Percentiles rank a stretch among this genome's conserved stretches.
Evolutionary conservation across 1,139 yeast species (phyloP).

Genomic region (Candida sanyaensis): DNA sequence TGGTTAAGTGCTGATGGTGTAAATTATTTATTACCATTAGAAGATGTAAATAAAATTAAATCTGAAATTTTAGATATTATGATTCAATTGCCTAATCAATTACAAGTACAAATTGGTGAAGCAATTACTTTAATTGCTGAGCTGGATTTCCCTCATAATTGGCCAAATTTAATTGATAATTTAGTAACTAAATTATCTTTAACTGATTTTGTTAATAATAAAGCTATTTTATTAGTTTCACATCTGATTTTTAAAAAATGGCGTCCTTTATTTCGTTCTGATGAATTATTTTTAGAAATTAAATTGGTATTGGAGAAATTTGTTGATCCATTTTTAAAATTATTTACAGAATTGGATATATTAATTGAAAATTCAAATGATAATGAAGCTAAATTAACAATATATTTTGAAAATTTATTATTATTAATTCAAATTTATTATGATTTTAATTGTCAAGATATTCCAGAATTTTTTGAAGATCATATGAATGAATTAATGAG

Average conservation of each 20-base stretch:
- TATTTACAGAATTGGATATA: conserved; percentile 67
- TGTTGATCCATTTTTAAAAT: conserved; percentile 72
- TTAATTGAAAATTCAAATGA: conserved; percentile 46
- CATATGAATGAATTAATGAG: conserved; percentile 76
- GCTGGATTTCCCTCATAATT: conserved; percentile 88
- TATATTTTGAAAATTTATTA: conserved; percentile 71
- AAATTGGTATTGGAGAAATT: conserved; percentile 84
- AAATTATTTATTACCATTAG: conserved; percentile 58
- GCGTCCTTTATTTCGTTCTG: conserved; percentile 93
- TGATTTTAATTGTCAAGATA: conserved; percentile 95
- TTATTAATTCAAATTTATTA: conserved; percentile 78
- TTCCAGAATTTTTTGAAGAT: conserved; percentile 97
- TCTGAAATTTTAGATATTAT: conserved; percentile 76
- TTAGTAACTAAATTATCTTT: conserved; percentile 64
- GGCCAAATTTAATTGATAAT: conserved; percentile 81
- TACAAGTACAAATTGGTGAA: conserved; percentile 93
- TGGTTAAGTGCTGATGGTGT: conserved; percentile 90
- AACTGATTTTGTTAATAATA: conserved; percentile 71
- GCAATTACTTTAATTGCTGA: conserved; percentile 92
- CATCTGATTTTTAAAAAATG: conserved; percentile 96
- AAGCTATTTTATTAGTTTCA: conserved; percentile 87
- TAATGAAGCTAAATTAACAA: conserved; percentile 45
- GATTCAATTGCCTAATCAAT: conserved; percentile 72
- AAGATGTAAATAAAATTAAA: conserved; percentile 72
- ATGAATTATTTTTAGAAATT: conserved; percentile 85